Percentiles rank a stretch among this genome's conserved stretches.
phyloP scores from a whole-genome alignment of 805 yeast species.

The Cyberlindnera samutprakarnensis region DNA sequence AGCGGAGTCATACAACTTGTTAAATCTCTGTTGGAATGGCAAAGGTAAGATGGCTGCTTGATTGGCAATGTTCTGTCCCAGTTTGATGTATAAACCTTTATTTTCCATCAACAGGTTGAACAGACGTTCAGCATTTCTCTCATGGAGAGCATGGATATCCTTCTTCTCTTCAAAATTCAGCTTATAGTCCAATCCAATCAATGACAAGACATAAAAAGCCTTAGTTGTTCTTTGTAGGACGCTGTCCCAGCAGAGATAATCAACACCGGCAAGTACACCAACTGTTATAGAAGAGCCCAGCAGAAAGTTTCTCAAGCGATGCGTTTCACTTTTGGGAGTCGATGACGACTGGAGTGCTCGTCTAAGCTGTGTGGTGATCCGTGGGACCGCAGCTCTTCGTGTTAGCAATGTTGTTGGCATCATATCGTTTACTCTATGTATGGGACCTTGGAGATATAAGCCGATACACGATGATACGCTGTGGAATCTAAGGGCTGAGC shows the following conservation, averaged over 20 bases:
- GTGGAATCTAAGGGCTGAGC: no score
- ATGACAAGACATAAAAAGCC: slow-evolving; percentile 38
- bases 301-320: neutral
- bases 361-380: no score
- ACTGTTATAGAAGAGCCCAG: neutral
- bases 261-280: slow-evolving; percentile 18
- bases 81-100: slow-evolving; percentile 61
- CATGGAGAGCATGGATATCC: slow-evolving; percentile 51
- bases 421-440: no score
- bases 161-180: slow-evolving; percentile 37
- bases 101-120: slow-evolving; percentile 37
- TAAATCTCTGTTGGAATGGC: slow-evolving; percentile 52
- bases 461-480: no score
- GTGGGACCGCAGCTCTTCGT: no score
- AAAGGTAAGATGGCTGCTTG: slow-evolving; percentile 64
- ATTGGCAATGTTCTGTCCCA: slow-evolving; percentile 76
- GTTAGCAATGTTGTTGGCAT: no score
- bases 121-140: slow-evolving; percentile 45
- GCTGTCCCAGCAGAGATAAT: slow-evolving; percentile 37
- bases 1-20: slow-evolving; percentile 58
- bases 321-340: neutral
- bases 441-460: no score
- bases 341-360: no score
- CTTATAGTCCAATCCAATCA: slow-evolving; percentile 58
- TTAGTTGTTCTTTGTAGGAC: slow-evolving; percentile 43